Evolutionary conservation across 78 protist genomes (phyloP).

Genomic region (Diacronema lutheri): DNA sequence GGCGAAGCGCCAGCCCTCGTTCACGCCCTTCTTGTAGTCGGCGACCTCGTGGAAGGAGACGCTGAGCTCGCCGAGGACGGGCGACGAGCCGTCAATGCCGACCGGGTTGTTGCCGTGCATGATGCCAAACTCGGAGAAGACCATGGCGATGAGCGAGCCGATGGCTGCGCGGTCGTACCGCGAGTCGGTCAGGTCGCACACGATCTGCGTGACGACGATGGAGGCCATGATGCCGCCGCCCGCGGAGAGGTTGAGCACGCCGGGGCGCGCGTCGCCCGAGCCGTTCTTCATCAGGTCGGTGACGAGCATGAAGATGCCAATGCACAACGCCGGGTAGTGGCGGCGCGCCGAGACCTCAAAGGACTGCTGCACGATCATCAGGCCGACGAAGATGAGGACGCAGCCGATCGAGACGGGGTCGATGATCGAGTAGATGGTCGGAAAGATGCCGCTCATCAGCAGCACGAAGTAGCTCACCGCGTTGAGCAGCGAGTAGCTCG

Average conservation of each 20-base stretch:
- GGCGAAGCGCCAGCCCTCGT: conserved; percentile 3
- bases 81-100: background rate
- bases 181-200: background rate
- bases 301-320: background rate
- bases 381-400: background rate
- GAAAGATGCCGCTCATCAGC: background rate
- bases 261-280: background rate
- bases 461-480: background rate
- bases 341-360: background rate
- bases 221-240: background rate
- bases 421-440: background rate
- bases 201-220: background rate
- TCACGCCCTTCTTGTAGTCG: background rate
- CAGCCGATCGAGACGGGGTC: background rate
- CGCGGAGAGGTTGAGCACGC: background rate
- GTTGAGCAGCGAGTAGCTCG: background rate
- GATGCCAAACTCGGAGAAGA: background rate
- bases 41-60: background rate
- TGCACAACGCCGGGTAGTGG: background rate
- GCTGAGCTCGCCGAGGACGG: background rate
- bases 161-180: background rate
- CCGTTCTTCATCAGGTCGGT: too few species aligned
- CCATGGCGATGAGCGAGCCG: background rate
- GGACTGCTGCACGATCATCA: background rate
- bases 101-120: conserved; percentile 2